Conservation (phyloP, 2,329 filamentous ascomycete species). For the Coleophoma cylindrospora region DNA sequence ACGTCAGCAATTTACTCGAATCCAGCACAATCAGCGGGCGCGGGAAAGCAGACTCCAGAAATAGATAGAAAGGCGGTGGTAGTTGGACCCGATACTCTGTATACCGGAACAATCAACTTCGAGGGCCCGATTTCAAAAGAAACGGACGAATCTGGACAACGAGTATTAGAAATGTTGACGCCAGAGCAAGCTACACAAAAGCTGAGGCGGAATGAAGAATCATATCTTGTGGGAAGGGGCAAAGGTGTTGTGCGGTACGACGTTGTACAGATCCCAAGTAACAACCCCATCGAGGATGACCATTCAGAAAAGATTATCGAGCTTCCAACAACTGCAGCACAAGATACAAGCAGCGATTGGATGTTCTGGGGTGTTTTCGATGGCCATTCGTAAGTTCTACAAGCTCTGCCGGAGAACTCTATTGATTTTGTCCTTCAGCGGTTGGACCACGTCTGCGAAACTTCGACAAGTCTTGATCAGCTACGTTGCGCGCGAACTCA, state of each 20-base stretch:
- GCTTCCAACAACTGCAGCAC: constrained; percentile 49
- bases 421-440: constrained; percentile 42
- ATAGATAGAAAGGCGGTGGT: constrained; percentile 69
- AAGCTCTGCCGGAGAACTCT: no score
- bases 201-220: constrained; percentile 84
- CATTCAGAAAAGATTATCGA: constrained; percentile 98
- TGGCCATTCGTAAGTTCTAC: constrained; percentile 72
- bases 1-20: constrained; percentile 15
- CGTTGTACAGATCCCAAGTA: constrained; percentile 88
- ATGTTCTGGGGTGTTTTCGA: constrained; percentile 99
- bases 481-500: constrained; percentile 89
- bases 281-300: constrained; percentile 97
- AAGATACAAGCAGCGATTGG: constrained; percentile 71
- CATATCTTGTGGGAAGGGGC: constrained; percentile 83
- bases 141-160: constrained; percentile 76
- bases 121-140: constrained; percentile 86
- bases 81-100: constrained; percentile 85
- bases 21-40: constrained; percentile 5
- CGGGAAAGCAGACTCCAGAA: constrained; percentile 22
- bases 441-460: constrained; percentile 97
- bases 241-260: constrained; percentile 93
- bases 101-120: constrained; percentile 79
- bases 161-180: constrained; percentile 92
- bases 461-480: constrained; percentile 87
- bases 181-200: constrained; percentile 91